phyloP scores from a whole-genome alignment of 2,329 filamentous ascomycete genomes.

The Colletotrichum zoysiae region DNA sequence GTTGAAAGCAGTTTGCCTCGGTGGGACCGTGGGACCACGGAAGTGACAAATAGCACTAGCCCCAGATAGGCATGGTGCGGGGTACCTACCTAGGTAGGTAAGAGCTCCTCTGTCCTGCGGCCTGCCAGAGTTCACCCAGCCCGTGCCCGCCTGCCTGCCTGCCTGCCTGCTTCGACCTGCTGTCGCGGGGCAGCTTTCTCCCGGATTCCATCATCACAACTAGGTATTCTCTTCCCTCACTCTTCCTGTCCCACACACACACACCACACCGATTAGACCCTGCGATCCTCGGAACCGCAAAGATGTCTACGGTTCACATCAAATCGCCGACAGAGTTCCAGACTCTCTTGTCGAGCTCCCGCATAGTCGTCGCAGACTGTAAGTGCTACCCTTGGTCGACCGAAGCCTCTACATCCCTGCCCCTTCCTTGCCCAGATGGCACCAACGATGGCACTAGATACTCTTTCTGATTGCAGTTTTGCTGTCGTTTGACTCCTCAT shows the following conservation, averaged over 20 bases:
- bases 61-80: conserved; percentile 39
- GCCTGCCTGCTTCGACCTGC: not conserved
- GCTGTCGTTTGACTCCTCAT: not conserved
- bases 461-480: not conserved
- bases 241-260: not conserved
- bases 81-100: conserved; percentile 36
- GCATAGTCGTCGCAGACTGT: conserved; percentile 91
- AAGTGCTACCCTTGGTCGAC: conserved; percentile 56
- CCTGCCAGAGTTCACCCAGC: conserved; percentile 11
- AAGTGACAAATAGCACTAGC: conserved; percentile 4
- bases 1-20: not conserved
- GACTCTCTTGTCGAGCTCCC: conserved; percentile 76
- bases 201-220: conserved; percentile 35
- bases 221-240: not conserved
- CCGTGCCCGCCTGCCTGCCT: not conserved
- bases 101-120: conserved; percentile 10
- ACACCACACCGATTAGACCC: conserved; percentile 8
- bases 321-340: conserved; percentile 73
- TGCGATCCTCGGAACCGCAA: conserved; percentile 43
- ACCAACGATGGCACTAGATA: conserved; percentile 1
- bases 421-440: conserved; percentile 44
- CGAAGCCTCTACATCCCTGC: conserved; percentile 44
- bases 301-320: conserved; percentile 48
- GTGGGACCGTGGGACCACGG: conserved; percentile 7
- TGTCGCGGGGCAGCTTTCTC: conserved; percentile 36